A percentile compares a stretch with the other conserved stretches of the same genome.
phyloP scores from a whole-genome alignment of 495 filamentous ascomycete species.

The Aspergillus egyptiacus region DNA sequence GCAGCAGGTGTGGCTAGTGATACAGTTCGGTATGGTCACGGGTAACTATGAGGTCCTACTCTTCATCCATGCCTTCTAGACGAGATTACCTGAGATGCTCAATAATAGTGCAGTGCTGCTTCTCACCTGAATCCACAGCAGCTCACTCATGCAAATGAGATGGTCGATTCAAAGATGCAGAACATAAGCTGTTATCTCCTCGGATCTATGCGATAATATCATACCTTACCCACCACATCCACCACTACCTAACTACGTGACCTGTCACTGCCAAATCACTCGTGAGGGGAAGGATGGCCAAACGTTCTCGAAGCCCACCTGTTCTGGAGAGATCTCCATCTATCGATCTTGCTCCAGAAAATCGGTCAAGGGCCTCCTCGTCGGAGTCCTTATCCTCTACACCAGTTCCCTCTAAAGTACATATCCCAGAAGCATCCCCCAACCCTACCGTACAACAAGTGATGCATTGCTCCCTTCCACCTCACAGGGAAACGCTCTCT shows the following conservation, averaged over 20 bases:
- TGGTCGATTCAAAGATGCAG: neutral
- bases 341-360: constrained; percentile 14
- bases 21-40: neutral
- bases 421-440: constrained; percentile 18
- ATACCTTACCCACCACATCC: too few species aligned
- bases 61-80: too few species aligned
- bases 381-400: constrained; percentile 17
- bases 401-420: constrained; percentile 24
- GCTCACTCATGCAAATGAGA: too few species aligned
- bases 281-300: constrained; percentile 41
- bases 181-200: neutral
- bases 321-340: constrained; percentile 26
- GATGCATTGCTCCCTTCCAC: constrained; percentile 76
- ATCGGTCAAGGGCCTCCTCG: constrained; percentile 23
- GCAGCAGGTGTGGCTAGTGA: constrained; percentile 3
- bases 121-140: too few species aligned
- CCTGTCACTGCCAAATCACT: constrained; percentile 4
- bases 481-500: constrained; percentile 59
- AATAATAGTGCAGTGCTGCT: too few species aligned
- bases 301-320: constrained; percentile 56
- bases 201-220: neutral
- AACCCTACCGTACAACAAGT: constrained; percentile 25
- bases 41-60: too few species aligned
- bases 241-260: too few species aligned
- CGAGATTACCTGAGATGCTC: too few species aligned